phyloP scores from a whole-genome alignment of 768 basidiomycete species.

The Tylopilus felleus region DNA sequence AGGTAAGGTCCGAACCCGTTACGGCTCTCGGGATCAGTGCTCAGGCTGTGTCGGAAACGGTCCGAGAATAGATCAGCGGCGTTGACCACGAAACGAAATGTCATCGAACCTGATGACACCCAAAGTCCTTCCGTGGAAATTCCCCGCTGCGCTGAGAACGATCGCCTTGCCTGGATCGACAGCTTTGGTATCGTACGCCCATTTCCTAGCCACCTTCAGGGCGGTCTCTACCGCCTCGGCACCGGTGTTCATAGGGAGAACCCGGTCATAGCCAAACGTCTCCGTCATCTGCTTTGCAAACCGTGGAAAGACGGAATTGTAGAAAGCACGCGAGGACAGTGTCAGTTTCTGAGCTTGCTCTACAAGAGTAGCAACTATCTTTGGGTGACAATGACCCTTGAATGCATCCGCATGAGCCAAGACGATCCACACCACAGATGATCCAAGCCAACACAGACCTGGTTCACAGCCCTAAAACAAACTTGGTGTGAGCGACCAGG shows the following conservation, averaged over 20 bases:
- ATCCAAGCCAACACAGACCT: conserved; percentile 45
- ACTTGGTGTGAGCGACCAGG: conserved; percentile 3
- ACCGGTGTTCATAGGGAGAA: conserved; percentile 98
- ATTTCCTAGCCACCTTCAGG: conserved; percentile 94
- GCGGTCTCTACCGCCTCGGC: conserved; percentile 97
- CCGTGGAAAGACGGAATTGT: conserved; percentile 87
- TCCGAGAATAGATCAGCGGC: conserved; percentile 11
- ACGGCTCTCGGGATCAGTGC: conserved; percentile 89
- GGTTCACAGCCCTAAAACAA: conserved; percentile 72
- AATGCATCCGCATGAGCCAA: conserved; percentile 13
- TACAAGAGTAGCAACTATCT: conserved; percentile 75
- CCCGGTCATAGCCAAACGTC: conserved; percentile 91
- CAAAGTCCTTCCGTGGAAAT: conserved; percentile 94
- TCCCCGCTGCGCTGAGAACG: conserved; percentile 80
- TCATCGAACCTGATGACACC: conserved; percentile 71
- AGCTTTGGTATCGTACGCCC: conserved; percentile 84
- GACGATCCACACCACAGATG: neutral
- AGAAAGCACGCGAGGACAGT: conserved; percentile 93
- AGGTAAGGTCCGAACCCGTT: conserved; percentile 91
- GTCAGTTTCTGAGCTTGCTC: conserved; percentile 89
- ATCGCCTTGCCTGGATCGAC: conserved; percentile 63
- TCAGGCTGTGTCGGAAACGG: conserved; percentile 57
- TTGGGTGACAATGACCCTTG: conserved; percentile 89
- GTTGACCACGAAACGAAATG: neutral
- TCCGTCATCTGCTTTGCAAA: conserved; percentile 83